Base-by-base conservation (phyloP, 2,329 filamentous ascomycete genomes). In the Exophiala phaeomuriformis region DNA sequence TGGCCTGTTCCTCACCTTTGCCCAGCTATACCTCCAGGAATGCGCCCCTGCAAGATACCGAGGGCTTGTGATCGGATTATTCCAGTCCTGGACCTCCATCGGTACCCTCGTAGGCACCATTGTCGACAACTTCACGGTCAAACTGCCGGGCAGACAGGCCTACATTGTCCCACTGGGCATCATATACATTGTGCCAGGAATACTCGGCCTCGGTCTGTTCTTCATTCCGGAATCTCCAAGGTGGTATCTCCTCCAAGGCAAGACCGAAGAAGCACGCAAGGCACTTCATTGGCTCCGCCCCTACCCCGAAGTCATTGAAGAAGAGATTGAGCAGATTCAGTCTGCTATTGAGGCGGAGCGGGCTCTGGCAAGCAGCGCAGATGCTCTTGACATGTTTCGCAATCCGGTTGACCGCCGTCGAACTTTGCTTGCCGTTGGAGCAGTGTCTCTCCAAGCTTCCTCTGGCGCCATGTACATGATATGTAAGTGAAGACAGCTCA, bases 401-500 rank as follows among this genome's bases (percentile, higher is more conserved):
- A 74, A 79, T 60, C 75, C 77, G 1, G 66, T 80, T 31, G 77
- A 80, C 64, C 70, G 77, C 9, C 70, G 77, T 27, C 69, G 78
- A 27, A 79, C 77, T 0, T 59, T 75, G 0, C 55, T 80, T 2
- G 69, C 76, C 4, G 69, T 80, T 33, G 71, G 69, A 6, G 73
- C 72, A 1, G 66, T 81, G 10, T 73, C 71, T 0, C 72, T 75
- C 0, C 77, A 80, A 60, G 77, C 76, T 2, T 77, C 77, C 2
- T 77, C 74, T 1, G 77, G 78, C 6, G 73, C 76, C 12, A 80
- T 79, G 76, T 80, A 76, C 51, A 72, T 81, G 59, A 79, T 81
- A 37, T 76, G 76, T 72, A 61, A 57, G 69, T 43, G 63, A 3
- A 2, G 8, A 41, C 29, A 7, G 33, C 19, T 19, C 19, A 19